These are phyloP conservation scores for Chondrus crispus DNA, from an alignment of 23 red algal species.

Conservation along the genomic window DNA sequence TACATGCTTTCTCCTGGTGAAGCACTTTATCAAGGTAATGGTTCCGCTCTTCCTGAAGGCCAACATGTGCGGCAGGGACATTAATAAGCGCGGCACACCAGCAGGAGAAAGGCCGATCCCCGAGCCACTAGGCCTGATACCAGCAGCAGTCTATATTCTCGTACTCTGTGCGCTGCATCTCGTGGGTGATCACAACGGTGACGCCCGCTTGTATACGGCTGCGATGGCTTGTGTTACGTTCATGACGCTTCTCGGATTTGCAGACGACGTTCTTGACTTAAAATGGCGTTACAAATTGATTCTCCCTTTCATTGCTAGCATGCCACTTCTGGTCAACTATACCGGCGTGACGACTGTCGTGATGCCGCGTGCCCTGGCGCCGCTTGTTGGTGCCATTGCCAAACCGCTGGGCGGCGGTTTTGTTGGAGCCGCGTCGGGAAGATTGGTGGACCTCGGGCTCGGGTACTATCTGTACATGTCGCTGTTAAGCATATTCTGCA, in stretches of 20 bases:
- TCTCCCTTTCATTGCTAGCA: slow-evolving; percentile 78
- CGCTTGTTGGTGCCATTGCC: slow-evolving; percentile 7
- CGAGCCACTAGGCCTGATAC: slow-evolving; percentile 81
- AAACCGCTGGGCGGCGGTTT: slow-evolving; percentile 10
- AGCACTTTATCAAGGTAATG: slow-evolving; percentile 47
- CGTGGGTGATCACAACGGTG: slow-evolving; percentile 32
- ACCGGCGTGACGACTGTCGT: slow-evolving; percentile 81
- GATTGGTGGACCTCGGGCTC: slow-evolving; percentile 78
- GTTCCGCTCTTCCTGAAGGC: slow-evolving; percentile 68
- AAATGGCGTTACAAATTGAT: slow-evolving; percentile 97
- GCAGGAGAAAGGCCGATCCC: slow-evolving; percentile 57
- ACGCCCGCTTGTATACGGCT: slow-evolving; percentile 77
- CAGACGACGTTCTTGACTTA: slow-evolving; percentile 95
- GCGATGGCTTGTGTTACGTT: slow-evolving; percentile 95
- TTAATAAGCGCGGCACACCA: slow-evolving; percentile 88
- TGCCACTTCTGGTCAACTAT: slow-evolving; percentile 93
- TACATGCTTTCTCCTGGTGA: slow-evolving; percentile 8
- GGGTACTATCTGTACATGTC: slow-evolving; percentile 98
- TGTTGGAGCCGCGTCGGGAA: slow-evolving; percentile 6
- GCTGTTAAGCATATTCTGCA: slow-evolving; percentile 95
- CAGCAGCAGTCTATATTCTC: slow-evolving; percentile 88
- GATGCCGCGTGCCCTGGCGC: slow-evolving; percentile 59
- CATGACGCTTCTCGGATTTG: slow-evolving; percentile 97
- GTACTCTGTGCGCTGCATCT: slow-evolving; percentile 83
- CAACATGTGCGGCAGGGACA: slow-evolving; percentile 80